These are phyloP conservation scores for Coemansia sp. DNA, from an alignment of 192 early-diverging fungal species.

Conservation along the genomic window DNA sequence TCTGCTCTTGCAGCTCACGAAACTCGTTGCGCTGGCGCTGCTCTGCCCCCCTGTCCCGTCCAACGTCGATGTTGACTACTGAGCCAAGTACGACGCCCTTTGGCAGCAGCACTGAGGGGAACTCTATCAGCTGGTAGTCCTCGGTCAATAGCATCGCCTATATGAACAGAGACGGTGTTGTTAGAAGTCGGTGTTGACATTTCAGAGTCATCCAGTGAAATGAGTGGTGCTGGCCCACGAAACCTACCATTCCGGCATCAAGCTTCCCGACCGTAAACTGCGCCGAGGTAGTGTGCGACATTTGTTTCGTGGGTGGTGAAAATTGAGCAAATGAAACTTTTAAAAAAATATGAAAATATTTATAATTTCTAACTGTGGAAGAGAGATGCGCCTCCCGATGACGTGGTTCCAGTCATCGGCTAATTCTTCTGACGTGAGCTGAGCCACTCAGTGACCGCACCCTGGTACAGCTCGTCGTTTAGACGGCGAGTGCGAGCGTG, in stretches of 20 bases:
- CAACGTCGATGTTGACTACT: slow-evolving; percentile 94
- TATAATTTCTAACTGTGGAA: neutral
- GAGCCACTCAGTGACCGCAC: slow-evolving; percentile 49
- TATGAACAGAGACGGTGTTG: neutral
- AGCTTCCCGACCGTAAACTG: slow-evolving; percentile 90
- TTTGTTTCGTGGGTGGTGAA: slow-evolving; percentile 3
- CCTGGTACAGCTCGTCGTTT: slow-evolving; percentile 57
- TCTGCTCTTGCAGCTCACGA: slow-evolving; percentile 82
- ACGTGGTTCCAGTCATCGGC: neutral
- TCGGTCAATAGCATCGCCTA: slow-evolving; percentile 89
- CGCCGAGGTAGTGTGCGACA: slow-evolving; percentile 44
- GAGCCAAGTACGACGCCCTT: slow-evolving; percentile 91
- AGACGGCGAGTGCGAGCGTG: slow-evolving; percentile 44
- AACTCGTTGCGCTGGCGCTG: slow-evolving; percentile 78
- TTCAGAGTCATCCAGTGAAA: slow-evolving; percentile 1
- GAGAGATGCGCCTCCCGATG: neutral
- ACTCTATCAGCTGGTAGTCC: slow-evolving; percentile 98
- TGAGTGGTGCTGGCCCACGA: neutral
- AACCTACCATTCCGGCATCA: slow-evolving; percentile 84
- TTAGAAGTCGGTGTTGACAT: neutral
- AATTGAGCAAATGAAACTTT: slow-evolving; percentile 6
- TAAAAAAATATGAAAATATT: neutral
- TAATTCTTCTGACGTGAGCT: slow-evolving; percentile 27
- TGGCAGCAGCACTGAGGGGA: slow-evolving; percentile 93
- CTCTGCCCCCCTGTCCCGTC: slow-evolving; percentile 87